These are phyloP conservation scores for Ustilago esculenta DNA, from an alignment of 1,284 basidiomycete genomes.

Conservation along the genomic window DNA sequence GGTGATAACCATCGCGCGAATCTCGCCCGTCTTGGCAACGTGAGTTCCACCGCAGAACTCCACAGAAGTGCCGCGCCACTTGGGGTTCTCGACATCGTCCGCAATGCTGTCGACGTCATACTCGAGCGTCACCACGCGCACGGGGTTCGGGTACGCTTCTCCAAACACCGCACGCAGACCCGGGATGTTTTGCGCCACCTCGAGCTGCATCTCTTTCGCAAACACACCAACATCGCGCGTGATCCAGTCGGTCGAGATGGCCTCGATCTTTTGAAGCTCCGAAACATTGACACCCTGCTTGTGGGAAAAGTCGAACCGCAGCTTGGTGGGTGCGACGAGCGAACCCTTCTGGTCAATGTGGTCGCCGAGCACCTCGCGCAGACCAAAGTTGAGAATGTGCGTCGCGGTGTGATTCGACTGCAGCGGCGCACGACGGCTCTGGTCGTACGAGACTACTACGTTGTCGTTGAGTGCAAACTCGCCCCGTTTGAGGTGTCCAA, in stretches of 20 bases:
- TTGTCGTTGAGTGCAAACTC: conserved; percentile 76
- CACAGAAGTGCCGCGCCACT: conserved; percentile 88
- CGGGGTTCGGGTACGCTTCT: conserved; percentile 96
- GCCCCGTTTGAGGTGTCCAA: conserved; percentile 84
- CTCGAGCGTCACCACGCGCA: conserved; percentile 90
- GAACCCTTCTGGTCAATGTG: conserved; percentile 99
- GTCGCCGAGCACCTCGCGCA: conserved; percentile 92
- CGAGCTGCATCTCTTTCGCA: conserved; percentile 85
- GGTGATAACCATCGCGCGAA: conserved; percentile 91
- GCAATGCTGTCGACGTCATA: conserved; percentile 86
- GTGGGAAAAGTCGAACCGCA: conserved; percentile 98
- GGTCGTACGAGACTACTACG: conserved; percentile 80
- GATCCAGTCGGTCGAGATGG: conserved; percentile 87
- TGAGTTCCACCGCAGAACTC: conserved; percentile 99
- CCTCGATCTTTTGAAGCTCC: conserved; percentile 86
- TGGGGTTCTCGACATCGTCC: conserved; percentile 83
- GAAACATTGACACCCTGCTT: conserved; percentile 81
- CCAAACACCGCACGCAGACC: conserved; percentile 96
- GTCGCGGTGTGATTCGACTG: conserved; percentile 99
- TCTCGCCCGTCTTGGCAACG: conserved; percentile 92
- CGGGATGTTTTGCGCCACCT: conserved; percentile 84
- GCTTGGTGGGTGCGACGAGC: conserved; percentile 90
- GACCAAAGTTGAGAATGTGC: conserved; percentile 93
- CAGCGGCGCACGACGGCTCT: conserved; percentile 86
- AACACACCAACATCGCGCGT: conserved; percentile 86